A percentile compares a stretch with the other conserved stretches of the same genome.
Evolutionary conservation across 176 grass and related monocot genomes (phyloP).

Genomic region (Neostapfia colusana): DNA sequence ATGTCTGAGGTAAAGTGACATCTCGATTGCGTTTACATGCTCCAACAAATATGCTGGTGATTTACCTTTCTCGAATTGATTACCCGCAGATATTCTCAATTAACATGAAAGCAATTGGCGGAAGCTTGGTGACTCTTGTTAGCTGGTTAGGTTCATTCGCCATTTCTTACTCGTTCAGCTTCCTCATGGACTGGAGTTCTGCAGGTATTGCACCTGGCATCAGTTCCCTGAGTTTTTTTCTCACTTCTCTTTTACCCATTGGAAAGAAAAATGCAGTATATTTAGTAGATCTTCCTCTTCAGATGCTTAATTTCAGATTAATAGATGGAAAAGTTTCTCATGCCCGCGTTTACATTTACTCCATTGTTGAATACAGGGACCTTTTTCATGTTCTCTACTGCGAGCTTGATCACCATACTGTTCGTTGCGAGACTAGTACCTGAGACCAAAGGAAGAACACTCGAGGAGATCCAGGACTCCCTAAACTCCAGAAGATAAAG

Average conservation of each 20-base stretch:
- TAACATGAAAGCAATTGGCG: slow-evolving; percentile 78
- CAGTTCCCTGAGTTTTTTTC: neutral
- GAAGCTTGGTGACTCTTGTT: slow-evolving; percentile 74
- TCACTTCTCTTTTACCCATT: neutral
- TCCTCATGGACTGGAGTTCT: slow-evolving; percentile 74
- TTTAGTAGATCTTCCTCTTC: neutral
- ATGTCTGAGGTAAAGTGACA: slow-evolving; percentile 72
- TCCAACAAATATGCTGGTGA: neutral
- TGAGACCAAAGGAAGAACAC: slow-evolving; percentile 79
- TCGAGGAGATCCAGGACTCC: slow-evolving; percentile 73
- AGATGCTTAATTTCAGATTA: neutral
- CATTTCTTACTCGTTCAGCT: slow-evolving; percentile 69
- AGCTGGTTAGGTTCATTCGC: slow-evolving; percentile 71
- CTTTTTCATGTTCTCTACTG: slow-evolving; percentile 73
- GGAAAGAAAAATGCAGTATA: neutral
- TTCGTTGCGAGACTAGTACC: slow-evolving; percentile 68
- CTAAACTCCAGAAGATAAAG: slow-evolving; percentile 45
- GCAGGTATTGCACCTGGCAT: slow-evolving; percentile 47
- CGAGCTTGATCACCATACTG: slow-evolving; percentile 55
- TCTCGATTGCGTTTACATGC: neutral
- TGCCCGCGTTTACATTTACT: slow-evolving; percentile 7
- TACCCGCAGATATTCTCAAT: slow-evolving; percentile 73
- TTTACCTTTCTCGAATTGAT: neutral
- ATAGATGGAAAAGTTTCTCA: neutral
- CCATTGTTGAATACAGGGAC: slow-evolving; percentile 46